Base-by-base conservation (phyloP, 2,329 filamentous ascomycete species). In the Hypoxylon sp. region DNA sequence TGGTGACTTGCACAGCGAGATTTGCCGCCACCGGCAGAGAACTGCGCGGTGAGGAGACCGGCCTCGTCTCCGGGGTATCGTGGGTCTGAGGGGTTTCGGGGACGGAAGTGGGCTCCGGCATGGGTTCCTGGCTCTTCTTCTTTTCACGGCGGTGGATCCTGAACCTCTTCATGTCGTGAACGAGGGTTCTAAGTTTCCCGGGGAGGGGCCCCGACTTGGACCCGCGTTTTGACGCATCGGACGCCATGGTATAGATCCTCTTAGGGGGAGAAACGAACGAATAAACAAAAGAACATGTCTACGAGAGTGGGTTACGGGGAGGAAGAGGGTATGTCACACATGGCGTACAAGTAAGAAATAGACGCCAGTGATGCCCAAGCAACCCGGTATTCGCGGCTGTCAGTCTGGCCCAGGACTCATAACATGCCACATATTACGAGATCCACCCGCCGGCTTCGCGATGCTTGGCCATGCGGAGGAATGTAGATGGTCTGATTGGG, bases 1-100 rank as follows among this genome's bases (percentile, higher is more conserved):
- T 78, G 31, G 81, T 81, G 57, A 85, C 80, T 27, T 82, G 80
- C 14, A 86, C 80, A 33, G 79, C 77, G 30, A 86, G 77, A 57
- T 73, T 77, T 27, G 74, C 64, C 46, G 71, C 67, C 50, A 70
- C 68, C 7, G 63, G 66, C 10, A 68, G 63, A 51, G 69, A 68
- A 59, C 61, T 66, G 40, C 54, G 70, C 40, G 65, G 44, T n/a
- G 62, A 54, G 48, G 71, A 71, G 31, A 66, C 33, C 5, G 69
- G 66, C 53, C 62, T 66, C 50, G 65, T 54, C 62, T 69, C 72
- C 46, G 35, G 37, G 42, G 50, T 55, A 20, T 53, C 30, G 46
- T 33, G 33, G n/a, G 31, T 57, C 42, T 30, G 42, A 31, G 54
- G 49, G 49, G 33, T 6, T 35, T 66, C 31, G 54, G 49, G 49